These are phyloP conservation scores for Paramarasmius palmivorus DNA, from an alignment of 1,284 basidiomycete species.

Conservation along the genomic window DNA sequence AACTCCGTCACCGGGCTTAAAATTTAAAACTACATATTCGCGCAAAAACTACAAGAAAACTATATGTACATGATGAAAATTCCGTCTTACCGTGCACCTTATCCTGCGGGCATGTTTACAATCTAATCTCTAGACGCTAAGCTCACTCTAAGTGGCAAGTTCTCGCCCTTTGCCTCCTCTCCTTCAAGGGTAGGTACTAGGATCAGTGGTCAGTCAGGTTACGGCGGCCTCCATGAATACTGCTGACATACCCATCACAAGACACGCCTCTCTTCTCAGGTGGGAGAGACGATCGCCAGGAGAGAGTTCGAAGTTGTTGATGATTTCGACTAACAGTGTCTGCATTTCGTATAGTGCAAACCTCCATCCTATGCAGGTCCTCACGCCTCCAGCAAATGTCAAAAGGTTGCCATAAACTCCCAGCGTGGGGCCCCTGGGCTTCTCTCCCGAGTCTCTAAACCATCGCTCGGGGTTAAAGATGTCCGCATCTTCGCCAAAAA, in stretches of 20 bases:
- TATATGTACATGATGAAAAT: too few species aligned
- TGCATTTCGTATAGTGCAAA: conserved; percentile 50
- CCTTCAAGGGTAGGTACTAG: conserved; percentile 49
- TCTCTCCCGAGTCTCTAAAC: conserved; percentile 40
- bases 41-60: not conserved
- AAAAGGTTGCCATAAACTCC: conserved; percentile 58
- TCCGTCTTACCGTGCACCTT: too few species aligned
- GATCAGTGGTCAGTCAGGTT: not conserved
- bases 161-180: conserved; percentile 48
- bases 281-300: conserved; percentile 39
- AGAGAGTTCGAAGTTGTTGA: conserved; percentile 51
- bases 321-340: conserved; percentile 47
- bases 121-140: conserved; percentile 33
- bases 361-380: conserved; percentile 51
- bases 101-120: too few species aligned
- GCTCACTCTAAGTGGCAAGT: conserved; percentile 38
- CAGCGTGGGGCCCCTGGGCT: conserved; percentile 41
- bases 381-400: conserved; percentile 50
- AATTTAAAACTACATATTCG: not conserved
- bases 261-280: conserved; percentile 48
- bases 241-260: conserved; percentile 38
- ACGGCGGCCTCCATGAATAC: too few species aligned
- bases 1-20: not conserved
- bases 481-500: conserved; percentile 55
- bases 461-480: conserved; percentile 55